These are phyloP conservation scores for Herpotrichia juniperi DNA, from an alignment of 2,329 filamentous ascomycete species.

Conservation along the genomic window DNA sequence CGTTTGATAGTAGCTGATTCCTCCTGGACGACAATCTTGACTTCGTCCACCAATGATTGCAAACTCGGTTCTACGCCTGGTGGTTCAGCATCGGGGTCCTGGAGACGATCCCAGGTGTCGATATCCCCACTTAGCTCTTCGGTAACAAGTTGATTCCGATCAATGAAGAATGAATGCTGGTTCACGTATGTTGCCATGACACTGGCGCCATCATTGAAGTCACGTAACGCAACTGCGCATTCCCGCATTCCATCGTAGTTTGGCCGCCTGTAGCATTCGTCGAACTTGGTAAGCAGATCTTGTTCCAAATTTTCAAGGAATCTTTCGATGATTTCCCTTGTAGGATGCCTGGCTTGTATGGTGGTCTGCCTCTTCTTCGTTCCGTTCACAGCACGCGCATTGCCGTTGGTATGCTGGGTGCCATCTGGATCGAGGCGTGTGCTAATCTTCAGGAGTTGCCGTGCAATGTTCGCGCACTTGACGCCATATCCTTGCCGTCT, in stretches of 20 bases:
- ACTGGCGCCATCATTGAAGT: conserved; percentile 94
- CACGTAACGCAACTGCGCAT: conserved; percentile 89
- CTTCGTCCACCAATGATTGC: conserved; percentile 91
- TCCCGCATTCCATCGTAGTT: conserved; percentile 99
- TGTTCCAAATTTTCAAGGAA: conserved; percentile 96
- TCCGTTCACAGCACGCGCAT: conserved; percentile 57
- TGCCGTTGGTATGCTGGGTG: conserved; percentile 45
- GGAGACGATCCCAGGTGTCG: conserved; percentile 84
- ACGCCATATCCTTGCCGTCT: conserved; percentile 83
- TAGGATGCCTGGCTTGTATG: conserved; percentile 61
- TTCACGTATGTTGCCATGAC: conserved; percentile 97
- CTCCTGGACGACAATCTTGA: conserved; percentile 93
- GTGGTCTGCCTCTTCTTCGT: conserved; percentile 44
- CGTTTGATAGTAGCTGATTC: conserved; percentile 96
- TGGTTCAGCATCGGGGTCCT: conserved; percentile 91
- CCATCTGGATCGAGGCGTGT: conserved; percentile 82
- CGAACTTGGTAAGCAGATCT: conserved; percentile 93
- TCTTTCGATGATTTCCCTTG: conserved; percentile 90
- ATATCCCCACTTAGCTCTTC: conserved; percentile 80
- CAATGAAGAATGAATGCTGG: conserved; percentile 99
- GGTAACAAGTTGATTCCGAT: conserved; percentile 86
- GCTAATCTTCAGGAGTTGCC: conserved; percentile 92
- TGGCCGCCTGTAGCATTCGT: conserved; percentile 92
- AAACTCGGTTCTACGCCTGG: conserved; percentile 90
- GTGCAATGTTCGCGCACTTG: conserved; percentile 88